phyloP scores from a whole-genome alignment of 495 filamentous ascomycete species.

The Aspergillus ostianus region DNA sequence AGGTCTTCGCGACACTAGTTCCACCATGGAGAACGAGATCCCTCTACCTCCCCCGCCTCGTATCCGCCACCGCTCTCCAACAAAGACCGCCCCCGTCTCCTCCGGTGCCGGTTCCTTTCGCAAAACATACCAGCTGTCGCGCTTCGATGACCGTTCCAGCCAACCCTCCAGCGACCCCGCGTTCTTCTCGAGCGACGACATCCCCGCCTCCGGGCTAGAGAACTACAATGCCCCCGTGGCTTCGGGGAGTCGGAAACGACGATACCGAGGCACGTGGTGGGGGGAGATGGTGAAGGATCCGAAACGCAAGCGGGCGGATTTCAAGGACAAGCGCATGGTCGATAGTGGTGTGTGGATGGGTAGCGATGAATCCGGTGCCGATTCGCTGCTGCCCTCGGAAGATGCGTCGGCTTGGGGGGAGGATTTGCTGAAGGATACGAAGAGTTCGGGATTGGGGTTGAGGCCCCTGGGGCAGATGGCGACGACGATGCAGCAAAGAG shows the following conservation, averaged over 20 bases:
- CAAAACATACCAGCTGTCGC: conserved; percentile 34
- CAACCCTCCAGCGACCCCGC: conserved; percentile 70
- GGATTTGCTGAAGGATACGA: conserved; percentile 32
- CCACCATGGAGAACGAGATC: conserved; percentile 43
- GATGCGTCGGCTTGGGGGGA: conserved; percentile 39
- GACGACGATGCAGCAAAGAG: conserved; percentile 3
- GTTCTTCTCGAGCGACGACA: conserved; percentile 76
- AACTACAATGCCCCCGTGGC: conserved; percentile 56
- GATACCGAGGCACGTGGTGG: conserved; percentile 72
- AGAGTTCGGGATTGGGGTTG: conserved; percentile 10
- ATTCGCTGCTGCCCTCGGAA: conserved; percentile 35
- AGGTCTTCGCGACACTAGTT: neutral
- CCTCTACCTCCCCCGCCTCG: conserved; percentile 45
- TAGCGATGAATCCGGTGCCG: conserved; percentile 52
- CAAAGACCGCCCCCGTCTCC: conserved; percentile 13
- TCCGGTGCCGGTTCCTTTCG: conserved; percentile 22
- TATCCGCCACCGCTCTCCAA: conserved; percentile 41
- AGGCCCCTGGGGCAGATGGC: conserved; percentile 1
- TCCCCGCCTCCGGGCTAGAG: conserved; percentile 64
- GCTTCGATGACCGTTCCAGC: conserved; percentile 44
- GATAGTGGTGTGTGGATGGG: conserved; percentile 85
- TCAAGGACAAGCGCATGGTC: conserved; percentile 56
- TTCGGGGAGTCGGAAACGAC: conserved; percentile 54
- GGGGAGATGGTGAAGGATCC: conserved; percentile 52
- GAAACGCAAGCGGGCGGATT: conserved; percentile 56